Evolutionary conservation across 2,329 filamentous ascomycete species (phyloP).

Genomic region (Arthrobotrys pseudoclavata): DNA sequence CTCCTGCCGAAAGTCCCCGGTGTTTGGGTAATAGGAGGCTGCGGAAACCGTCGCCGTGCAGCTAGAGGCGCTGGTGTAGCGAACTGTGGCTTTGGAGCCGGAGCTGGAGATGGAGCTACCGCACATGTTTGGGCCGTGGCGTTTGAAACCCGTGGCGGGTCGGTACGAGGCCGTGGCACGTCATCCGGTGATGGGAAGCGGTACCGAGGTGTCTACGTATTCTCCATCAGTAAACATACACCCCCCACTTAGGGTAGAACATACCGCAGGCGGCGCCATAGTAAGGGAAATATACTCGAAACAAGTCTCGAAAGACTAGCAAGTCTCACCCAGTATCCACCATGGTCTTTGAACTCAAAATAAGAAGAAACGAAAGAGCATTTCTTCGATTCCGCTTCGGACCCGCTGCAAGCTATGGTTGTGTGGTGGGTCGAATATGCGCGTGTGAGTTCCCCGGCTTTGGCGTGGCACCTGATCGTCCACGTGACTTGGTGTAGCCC

Average conservation of each 20-base stretch:
- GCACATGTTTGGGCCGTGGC: not conserved
- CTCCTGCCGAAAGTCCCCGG: not conserved
- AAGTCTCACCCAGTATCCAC: not conserved
- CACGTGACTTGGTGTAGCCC: not conserved
- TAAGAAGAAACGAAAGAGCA: not conserved
- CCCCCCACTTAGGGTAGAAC: not conserved
- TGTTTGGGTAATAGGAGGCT: constrained; percentile 4
- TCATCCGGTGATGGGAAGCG: constrained; percentile 56
- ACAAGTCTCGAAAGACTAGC: not conserved
- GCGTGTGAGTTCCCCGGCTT: too few species aligned
- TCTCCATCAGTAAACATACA: not conserved
- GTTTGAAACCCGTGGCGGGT: constrained; percentile 5
- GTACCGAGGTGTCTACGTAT: constrained; percentile 44
- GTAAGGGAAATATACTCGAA: not conserved
- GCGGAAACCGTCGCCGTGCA: constrained; percentile 9
- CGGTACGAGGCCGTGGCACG: constrained; percentile 16
- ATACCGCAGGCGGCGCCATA: constrained; percentile 43
- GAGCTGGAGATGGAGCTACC: constrained; percentile 10
- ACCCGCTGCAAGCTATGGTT: too few species aligned
- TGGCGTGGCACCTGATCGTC: not conserved
- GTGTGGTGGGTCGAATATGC: too few species aligned
- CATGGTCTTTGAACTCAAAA: not conserved
- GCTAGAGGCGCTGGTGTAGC: constrained; percentile 37
- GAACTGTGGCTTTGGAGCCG: constrained; percentile 28
- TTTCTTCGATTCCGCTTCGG: too few species aligned